Evolutionary conservation across 257 asterid species (phyloP).

Genomic region (Gentiana straminea): DNA sequence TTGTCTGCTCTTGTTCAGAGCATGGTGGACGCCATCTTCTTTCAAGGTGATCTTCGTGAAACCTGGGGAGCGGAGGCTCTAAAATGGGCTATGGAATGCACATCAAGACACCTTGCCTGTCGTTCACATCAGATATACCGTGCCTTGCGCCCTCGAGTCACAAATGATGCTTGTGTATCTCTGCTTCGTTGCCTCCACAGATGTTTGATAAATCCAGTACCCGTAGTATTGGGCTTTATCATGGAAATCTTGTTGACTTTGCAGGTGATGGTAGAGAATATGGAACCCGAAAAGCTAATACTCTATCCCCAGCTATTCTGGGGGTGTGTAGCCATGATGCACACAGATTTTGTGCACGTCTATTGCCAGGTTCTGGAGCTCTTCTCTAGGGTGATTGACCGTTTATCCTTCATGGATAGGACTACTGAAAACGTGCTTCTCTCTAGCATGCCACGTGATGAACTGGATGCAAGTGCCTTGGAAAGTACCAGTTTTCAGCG

Average conservation of each 20-base stretch:
- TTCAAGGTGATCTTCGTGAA: slow-evolving; percentile 99
- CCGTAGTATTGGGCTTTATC: slow-evolving; percentile 84
- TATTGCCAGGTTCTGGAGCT: slow-evolving; percentile 98
- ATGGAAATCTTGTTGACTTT: slow-evolving; percentile 91
- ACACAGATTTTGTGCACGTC: slow-evolving; percentile 91
- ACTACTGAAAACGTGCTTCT: slow-evolving; percentile 98
- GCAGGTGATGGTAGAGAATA: slow-evolving; percentile 98
- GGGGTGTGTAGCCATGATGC: slow-evolving; percentile 99
- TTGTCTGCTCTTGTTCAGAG: slow-evolving; percentile 97
- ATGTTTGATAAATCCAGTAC: slow-evolving; percentile 86
- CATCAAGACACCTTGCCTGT: slow-evolving; percentile 97
- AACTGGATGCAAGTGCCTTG: slow-evolving; percentile 43
- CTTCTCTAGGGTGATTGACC: slow-evolving; percentile 80
- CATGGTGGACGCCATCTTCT: slow-evolving; percentile 98
- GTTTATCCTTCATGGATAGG: slow-evolving; percentile 87
- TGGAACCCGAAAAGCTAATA: slow-evolving; percentile 98
- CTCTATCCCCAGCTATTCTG: slow-evolving; percentile 98
- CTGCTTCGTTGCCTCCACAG: slow-evolving; percentile 93
- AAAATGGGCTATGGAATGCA: slow-evolving; percentile 99
- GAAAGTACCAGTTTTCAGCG: slow-evolving; percentile 64
- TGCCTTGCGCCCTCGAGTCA: slow-evolving; percentile 79
- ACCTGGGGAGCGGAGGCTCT: slow-evolving; percentile 99
- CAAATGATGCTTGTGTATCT: slow-evolving; percentile 95
- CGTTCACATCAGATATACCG: slow-evolving; percentile 99
- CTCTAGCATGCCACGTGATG: slow-evolving; percentile 97